A percentile compares a stretch with the other conserved stretches of the same genome.
These are phyloP conservation scores for Kregervanrija pseudodelftensis DNA, from an alignment of 805 yeast species.

Conservation along the genomic window DNA sequence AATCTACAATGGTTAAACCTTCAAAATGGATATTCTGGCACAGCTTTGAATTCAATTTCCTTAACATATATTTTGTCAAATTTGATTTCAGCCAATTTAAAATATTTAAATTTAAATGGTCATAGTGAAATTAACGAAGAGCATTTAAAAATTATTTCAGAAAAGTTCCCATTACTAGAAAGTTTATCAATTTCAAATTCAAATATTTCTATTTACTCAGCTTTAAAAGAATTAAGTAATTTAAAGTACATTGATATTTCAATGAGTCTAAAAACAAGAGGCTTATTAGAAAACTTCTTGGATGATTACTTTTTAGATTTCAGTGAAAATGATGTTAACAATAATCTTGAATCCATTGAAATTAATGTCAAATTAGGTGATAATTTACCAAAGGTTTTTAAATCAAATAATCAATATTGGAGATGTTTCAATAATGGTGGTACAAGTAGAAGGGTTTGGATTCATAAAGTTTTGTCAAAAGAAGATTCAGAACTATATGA, in stretches of 20 bases:
- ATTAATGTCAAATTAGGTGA: constrained; percentile 50
- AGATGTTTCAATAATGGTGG: constrained; percentile 41
- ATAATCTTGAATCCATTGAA: constrained; percentile 45
- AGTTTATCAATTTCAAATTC: constrained; percentile 25
- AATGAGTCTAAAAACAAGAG: constrained; percentile 1
- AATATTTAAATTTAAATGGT: constrained; percentile 46
- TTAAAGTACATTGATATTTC: constrained; percentile 49
- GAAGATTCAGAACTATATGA: constrained; percentile 9
- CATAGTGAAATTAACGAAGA: constrained; percentile 34
- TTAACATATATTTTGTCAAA: constrained; percentile 37
- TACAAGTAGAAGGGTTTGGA: constrained; percentile 79
- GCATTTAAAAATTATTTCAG: constrained; percentile 32
- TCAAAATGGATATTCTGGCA: constrained; percentile 48
- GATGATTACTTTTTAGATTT: too few relatives aligned
- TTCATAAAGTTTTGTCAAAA: constrained; percentile 21
- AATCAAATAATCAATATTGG: constrained; percentile 29
- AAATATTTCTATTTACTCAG: constrained; percentile 1
- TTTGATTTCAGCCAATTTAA: constrained; percentile 36
- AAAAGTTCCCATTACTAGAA: constrained; percentile 33
- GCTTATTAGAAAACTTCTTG: too few relatives aligned
- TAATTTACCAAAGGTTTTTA: constrained; percentile 6
- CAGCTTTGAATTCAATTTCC: constrained; percentile 40
- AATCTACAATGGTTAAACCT: constrained; percentile 44
- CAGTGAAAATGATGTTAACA: too few relatives aligned
- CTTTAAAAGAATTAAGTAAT: constrained; percentile 17